These are phyloP conservation scores for Botrytis elliptica DNA, from an alignment of 2,329 filamentous ascomycete genomes.

Conservation along the genomic window DNA sequence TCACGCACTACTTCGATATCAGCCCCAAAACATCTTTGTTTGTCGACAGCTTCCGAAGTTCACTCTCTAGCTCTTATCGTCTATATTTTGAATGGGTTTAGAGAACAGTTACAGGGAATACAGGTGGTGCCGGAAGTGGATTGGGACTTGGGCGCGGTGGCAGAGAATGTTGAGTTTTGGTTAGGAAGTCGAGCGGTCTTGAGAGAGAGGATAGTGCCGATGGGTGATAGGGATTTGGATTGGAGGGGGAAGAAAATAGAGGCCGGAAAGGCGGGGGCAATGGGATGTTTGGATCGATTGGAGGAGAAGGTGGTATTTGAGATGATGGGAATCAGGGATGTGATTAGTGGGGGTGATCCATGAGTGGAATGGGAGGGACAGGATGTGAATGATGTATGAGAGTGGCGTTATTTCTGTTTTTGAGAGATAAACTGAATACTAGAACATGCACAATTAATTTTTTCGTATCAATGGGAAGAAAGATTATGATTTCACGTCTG, in stretches of 20 bases:
- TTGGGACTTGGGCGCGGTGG: slow-evolving; percentile 70
- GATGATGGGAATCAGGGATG: slow-evolving; percentile 46
- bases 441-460: slow-evolving; percentile 8
- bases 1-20: slow-evolving; percentile 51
- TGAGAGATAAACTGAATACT: slow-evolving; percentile 8
- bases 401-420: slow-evolving; percentile 12
- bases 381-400: neutral
- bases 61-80: slow-evolving; percentile 77
- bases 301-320: slow-evolving; percentile 75
- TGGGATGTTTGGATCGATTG: slow-evolving; percentile 51
- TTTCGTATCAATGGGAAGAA: slow-evolving; percentile 14
- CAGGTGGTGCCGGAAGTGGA: slow-evolving; percentile 70
- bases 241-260: slow-evolving; percentile 48
- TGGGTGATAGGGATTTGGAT: slow-evolving; percentile 69
- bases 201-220: slow-evolving; percentile 69
- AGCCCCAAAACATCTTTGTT: slow-evolving; percentile 63
- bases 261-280: slow-evolving; percentile 22
- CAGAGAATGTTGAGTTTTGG: slow-evolving; percentile 83
- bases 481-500: neutral
- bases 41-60: slow-evolving; percentile 72
- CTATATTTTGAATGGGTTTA: slow-evolving; percentile 66
- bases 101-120: slow-evolving; percentile 57
- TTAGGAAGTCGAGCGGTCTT: slow-evolving; percentile 67
- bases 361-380: slow-evolving; percentile 10
- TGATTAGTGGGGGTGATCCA: slow-evolving; percentile 31